A percentile compares a stretch with the other conserved stretches of the same genome.
Conservation (phyloP, 2,329 filamentous ascomycete genomes). For the Fusarium sp. region DNA sequence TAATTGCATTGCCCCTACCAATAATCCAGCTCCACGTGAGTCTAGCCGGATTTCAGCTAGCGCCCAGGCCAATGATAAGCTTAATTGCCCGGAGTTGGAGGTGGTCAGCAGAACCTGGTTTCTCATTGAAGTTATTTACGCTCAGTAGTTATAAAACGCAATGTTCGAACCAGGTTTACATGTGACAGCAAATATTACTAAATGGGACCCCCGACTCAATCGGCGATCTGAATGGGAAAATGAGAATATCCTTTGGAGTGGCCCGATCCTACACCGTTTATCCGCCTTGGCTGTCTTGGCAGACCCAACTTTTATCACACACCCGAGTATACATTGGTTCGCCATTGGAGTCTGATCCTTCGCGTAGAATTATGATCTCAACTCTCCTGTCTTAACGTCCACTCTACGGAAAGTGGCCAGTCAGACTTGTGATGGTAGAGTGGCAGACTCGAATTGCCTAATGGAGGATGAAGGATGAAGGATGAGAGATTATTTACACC, state of each 20-base stretch:
- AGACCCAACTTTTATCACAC: background rate
- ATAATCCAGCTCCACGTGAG: accelerated
- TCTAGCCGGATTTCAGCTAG: no score
- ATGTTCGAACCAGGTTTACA: accelerated
- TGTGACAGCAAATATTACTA: background rate
- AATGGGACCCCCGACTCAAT: background rate
- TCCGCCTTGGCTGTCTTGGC: background rate
- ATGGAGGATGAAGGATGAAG: no score
- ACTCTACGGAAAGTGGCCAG: background rate
- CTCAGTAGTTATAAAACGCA: no score
- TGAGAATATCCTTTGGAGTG: background rate
- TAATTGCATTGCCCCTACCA: background rate
- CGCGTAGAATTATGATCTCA: background rate
- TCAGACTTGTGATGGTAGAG: background rate
- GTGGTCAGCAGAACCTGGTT: background rate
- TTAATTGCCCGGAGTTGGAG: background rate
- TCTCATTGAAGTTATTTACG: no score
- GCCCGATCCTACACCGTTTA: background rate
- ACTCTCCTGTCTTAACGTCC: accelerated
- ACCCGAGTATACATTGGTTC: background rate
- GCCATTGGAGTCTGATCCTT: background rate
- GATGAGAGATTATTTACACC: no score
- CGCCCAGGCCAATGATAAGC: background rate
- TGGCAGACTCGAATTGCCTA: no score
- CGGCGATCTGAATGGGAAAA: background rate